Base-by-base conservation (phyloP, 176 grass and related monocot genomes). In the Oryza punctata region DNA sequence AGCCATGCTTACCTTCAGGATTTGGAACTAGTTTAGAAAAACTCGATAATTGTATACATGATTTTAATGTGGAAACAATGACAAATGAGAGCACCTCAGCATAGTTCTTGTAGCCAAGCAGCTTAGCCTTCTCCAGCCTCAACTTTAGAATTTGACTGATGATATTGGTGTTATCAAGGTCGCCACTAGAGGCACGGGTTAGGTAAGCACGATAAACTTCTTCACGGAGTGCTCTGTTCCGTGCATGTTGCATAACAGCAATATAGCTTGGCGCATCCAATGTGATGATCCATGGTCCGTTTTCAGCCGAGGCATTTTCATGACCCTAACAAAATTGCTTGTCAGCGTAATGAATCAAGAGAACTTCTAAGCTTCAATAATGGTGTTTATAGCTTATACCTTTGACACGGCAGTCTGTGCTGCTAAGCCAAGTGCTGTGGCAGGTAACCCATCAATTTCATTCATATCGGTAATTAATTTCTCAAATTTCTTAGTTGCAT, bases 241-340 rank as follows among this genome's bases (percentile, higher is more conserved):
- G 74, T 69, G 93, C 93, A 91, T 98, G 96, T 87, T 91, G 96
- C 96, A 98, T 98, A 81, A 98, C 89, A 85, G 96, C 80, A 46
- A 87, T 78, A 81, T 85, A 98, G 50, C 93, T 98, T 33, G 96
- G 96, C 77, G 87, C 91, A 72, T 98, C 96, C 82, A 98, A 77
- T 63, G 96, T 95, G 44, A 98, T 95, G 15, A 98, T 74, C 96
- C 96, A 95, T 77, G 96, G 96, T 83, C 96, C 96, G 73, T 89
- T 88, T 81, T 98, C 93, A 83, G 96, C 89, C 32, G 93, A 74
- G 78, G 96, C 93, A 94, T 91, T 95, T 87, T 93, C 89, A 83
- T 98, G 91, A 61, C 96, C 96, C 96, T 98, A 63, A 41, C 43
- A 67, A 88, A 67, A 19, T 57, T 60, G 7, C 27, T 49, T 72